Evolutionary conservation across 495 filamentous ascomycete species (phyloP), one percentile per base, ranked within the genome.

Genomic region (Xylaria grammica): DNA sequence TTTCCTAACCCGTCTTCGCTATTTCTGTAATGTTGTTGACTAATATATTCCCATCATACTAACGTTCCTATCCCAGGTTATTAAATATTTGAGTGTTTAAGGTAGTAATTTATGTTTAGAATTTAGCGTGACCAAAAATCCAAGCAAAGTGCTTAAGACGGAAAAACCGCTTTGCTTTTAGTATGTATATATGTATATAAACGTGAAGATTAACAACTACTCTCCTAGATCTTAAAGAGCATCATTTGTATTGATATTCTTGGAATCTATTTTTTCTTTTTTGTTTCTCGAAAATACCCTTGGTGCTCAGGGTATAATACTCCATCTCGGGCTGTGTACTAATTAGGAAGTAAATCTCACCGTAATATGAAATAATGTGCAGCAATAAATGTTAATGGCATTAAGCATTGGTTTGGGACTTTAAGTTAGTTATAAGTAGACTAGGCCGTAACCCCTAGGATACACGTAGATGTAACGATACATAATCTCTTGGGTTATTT

Each of bases 271-370:
- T n/a, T n/a, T n/a, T n/a, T n/a, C n/a, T 10, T 11, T 59, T 32
- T n/a, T 24, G 4, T 17, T 59, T n/a, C 32, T 24, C 20, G 26
- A 24, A 17, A 1, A 24, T 2, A 22, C 32, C 22, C 10, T 58
- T 58, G 2, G 40, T 24, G 2, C n/a, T 59, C 40, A 19, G 10
- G 10, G n/a, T n/a, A n/a, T n/a, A n/a, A n/a, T n/a, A n/a, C n/a
- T n/a, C n/a, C n/a, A n/a, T n/a, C n/a, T n/a, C n/a, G n/a, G n/a
- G n/a, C n/a, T n/a, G n/a, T n/a, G n/a, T n/a, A n/a, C n/a, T n/a
- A n/a, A n/a, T n/a, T n/a, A n/a, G 5, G 50, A 53, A 29, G 40
- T 1, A 51, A 78, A 79, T 53, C 69, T 78, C 15, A 67, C 64
- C 76, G n/a, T n/a, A n/a, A n/a, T n/a, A n/a, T n/a, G n/a, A n/a